Evolutionary conservation across 2,329 filamentous ascomycete genomes (phyloP).

Genomic region (Periconia macrospinosa): DNA sequence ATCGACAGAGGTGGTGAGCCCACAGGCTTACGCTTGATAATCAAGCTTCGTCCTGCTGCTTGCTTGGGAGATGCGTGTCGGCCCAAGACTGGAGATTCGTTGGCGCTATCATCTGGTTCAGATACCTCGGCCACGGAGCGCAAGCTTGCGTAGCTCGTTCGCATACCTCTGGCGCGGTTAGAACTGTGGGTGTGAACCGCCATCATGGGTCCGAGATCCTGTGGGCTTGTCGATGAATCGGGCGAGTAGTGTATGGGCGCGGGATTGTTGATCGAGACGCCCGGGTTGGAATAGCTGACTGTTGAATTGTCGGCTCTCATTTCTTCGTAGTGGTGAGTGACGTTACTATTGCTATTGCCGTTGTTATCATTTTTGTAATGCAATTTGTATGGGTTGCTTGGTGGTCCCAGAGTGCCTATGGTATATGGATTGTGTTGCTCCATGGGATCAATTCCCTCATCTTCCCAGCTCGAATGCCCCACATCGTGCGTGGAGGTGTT

Average conservation of each 20-base stretch:
- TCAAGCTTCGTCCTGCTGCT: conserved; percentile 11
- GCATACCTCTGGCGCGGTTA: conserved; percentile 33
- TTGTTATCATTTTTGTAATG: background rate
- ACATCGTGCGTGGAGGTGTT: conserved; percentile 11
- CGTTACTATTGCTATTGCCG: background rate
- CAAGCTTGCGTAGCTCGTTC: conserved; percentile 35
- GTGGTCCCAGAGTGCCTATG: conserved; percentile 3
- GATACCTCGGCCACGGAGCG: conserved; percentile 36
- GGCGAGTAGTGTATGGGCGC: conserved; percentile 7
- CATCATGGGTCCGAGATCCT: conserved; percentile 23
- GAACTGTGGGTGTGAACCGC: conserved; percentile 38
- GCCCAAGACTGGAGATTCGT: conserved; percentile 25
- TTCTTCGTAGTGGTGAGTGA: background rate
- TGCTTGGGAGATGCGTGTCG: conserved; percentile 5
- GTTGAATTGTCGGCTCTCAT: background rate
- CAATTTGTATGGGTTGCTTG: conserved; percentile 3
- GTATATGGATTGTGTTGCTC: conserved; percentile 5
- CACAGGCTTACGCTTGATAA: conserved; percentile 31
- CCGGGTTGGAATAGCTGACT: conserved; percentile 4
- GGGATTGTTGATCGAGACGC: background rate
- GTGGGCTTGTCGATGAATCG: conserved; percentile 13
- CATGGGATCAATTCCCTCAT: conserved; percentile 27
- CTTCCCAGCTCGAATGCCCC: conserved; percentile 23
- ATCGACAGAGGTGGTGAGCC: background rate
- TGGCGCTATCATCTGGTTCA: conserved; percentile 28